Evolutionary conservation across 2,329 filamentous ascomycete genomes (phyloP).

Genomic region (Dendryphion nanum): DNA sequence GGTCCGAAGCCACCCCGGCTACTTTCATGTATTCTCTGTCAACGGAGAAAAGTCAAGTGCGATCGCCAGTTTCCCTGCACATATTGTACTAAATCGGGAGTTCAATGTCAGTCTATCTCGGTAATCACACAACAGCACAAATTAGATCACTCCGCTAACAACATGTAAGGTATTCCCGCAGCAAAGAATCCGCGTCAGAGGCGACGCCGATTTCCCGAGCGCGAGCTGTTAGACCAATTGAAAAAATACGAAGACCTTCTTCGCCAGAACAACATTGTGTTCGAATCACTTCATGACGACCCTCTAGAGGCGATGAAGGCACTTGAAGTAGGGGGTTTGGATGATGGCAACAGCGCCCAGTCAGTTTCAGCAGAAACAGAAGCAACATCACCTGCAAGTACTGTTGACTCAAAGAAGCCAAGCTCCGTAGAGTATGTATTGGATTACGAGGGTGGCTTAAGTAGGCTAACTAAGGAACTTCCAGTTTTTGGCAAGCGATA

Average conservation of each 20-base stretch:
- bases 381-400: conserved; percentile 3
- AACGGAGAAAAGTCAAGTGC: conserved; percentile 50
- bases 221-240: conserved; percentile 67
- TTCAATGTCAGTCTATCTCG: conserved; percentile 41
- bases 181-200: conserved; percentile 56
- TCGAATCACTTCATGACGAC: conserved; percentile 60
- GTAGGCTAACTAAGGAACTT: conserved; percentile 3
- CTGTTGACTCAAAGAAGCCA: conserved; percentile 22
- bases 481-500: conserved; percentile 50
- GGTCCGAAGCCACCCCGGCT: conserved; percentile 37
- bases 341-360: no score
- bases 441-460: no score
- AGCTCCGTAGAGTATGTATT: no score
- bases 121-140: conserved; percentile 44
- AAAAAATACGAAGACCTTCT: conserved; percentile 67
- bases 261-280: conserved; percentile 64
- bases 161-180: no score
- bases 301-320: no score
- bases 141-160: no score
- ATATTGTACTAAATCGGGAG: conserved; percentile 28
- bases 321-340: no score
- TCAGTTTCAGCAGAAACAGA: no score
- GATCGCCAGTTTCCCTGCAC: conserved; percentile 37
- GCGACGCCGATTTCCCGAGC: conserved; percentile 65
- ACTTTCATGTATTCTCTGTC: conserved; percentile 67